A percentile compares a stretch with the other conserved stretches of the same genome.
Evolutionary conservation across 495 filamentous ascomycete genomes (phyloP).

Genomic region (Penicillium herquei): DNA sequence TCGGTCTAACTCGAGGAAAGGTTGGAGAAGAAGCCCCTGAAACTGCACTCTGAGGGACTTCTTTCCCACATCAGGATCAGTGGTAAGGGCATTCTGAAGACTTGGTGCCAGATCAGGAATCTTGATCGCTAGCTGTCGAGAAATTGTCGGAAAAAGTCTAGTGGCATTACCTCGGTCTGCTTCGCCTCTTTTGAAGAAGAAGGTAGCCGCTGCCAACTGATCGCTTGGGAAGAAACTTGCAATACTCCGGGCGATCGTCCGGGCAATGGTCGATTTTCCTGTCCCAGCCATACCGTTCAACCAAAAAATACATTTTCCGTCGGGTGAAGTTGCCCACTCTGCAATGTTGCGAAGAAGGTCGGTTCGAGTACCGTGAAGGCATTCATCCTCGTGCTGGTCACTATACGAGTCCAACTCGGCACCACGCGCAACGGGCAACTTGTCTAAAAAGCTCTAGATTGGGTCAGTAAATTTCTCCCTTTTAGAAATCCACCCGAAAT

Average conservation of each 20-base stretch:
- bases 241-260: conserved; percentile 1
- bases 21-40: neutral
- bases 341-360: neutral
- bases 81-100: neutral
- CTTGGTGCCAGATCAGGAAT: conserved; percentile 4
- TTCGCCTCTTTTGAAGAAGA: conserved; percentile 23
- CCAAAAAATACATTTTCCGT: neutral
- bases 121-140: conserved; percentile 32
- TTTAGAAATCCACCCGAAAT: neutral
- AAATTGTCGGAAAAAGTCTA: conserved; percentile 41
- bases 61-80: neutral
- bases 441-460: neutral
- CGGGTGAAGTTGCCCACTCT: neutral
- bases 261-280: conserved; percentile 2
- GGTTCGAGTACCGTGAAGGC: neutral
- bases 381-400: neutral
- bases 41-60: conserved; percentile 1
- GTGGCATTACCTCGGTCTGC: conserved; percentile 36
- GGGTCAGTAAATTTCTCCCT: neutral
- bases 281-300: conserved; percentile 5
- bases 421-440: conserved; percentile 1
- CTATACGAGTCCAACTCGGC: conserved; percentile 17
- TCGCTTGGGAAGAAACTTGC: neutral
- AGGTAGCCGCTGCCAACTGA: neutral
- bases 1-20: conserved; percentile 7